Evolutionary conservation across 768 basidiomycete genomes (phyloP).

Genomic region (Pluteus cervinus): DNA sequence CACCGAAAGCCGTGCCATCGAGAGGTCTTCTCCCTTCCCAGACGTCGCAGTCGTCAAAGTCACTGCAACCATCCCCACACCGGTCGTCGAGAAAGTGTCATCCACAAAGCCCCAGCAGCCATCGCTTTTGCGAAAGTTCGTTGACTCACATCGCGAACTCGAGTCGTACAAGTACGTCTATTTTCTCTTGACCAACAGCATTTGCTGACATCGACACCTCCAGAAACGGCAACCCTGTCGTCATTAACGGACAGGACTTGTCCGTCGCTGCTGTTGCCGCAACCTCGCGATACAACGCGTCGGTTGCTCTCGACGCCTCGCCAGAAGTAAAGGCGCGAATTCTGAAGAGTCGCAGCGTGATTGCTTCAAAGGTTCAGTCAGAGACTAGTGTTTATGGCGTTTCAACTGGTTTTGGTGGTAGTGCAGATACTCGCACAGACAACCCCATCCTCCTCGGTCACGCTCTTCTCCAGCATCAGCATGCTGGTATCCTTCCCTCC

Average conservation of each 20-base stretch:
- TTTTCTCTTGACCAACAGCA: background rate
- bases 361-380: slow-evolving; percentile 59
- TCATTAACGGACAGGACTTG: slow-evolving; percentile 64
- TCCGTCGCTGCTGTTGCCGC: slow-evolving; percentile 78
- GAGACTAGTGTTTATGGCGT: slow-evolving; percentile 79
- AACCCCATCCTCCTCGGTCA: slow-evolving; percentile 67
- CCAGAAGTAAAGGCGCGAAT: slow-evolving; percentile 45
- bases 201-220: slow-evolving; percentile 4
- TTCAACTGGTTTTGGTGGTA: slow-evolving; percentile 82
- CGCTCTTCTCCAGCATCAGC: slow-evolving; percentile 83
- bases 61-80: slow-evolving; percentile 14
- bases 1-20: slow-evolving; percentile 21
- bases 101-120: slow-evolving; percentile 7
- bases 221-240: slow-evolving; percentile 58
- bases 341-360: slow-evolving; percentile 55
- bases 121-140: slow-evolving; percentile 48
- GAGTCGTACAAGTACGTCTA: slow-evolving; percentile 49
- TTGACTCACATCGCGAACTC: slow-evolving; percentile 56
- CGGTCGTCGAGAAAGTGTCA: slow-evolving; percentile 8
- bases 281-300: slow-evolving; percentile 55
- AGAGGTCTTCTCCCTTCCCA: slow-evolving; percentile 21
- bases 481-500: slow-evolving; percentile 67
- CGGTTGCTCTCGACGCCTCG: slow-evolving; percentile 45
- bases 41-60: slow-evolving; percentile 16
- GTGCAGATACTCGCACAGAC: slow-evolving; percentile 79